Conservation (phyloP, 805 yeast genomes). For the Hanseniaspora jakobsenii region DNA sequence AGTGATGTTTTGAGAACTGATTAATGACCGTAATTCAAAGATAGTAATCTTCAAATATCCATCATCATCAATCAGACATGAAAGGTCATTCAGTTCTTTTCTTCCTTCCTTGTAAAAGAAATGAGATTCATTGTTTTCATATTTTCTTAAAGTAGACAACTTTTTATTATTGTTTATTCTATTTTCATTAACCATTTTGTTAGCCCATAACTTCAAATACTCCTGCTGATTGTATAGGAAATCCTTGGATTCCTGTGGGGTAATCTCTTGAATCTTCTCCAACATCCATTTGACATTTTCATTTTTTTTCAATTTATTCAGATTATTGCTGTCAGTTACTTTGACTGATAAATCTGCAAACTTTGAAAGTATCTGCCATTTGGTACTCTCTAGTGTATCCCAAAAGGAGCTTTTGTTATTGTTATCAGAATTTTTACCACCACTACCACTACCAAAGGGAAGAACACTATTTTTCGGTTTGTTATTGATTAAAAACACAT, state of each 20-base stretch:
- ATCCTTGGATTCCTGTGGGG: slow-evolving; percentile 47
- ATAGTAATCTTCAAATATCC: slow-evolving; percentile 68
- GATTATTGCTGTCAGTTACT: slow-evolving; percentile 19
- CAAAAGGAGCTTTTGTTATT: not conserved
- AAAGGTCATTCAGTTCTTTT: not conserved
- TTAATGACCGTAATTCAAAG: slow-evolving; percentile 34
- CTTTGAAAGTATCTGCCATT: slow-evolving; percentile 77
- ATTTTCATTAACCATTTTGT: too few species aligned
- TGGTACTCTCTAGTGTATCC: slow-evolving; percentile 21
- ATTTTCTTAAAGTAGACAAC: slow-evolving; percentile 3
- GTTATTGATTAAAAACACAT: slow-evolving; percentile 10
- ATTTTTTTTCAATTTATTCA: slow-evolving; percentile 17
- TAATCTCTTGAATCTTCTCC: slow-evolving; percentile 53
- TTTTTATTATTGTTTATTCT: slow-evolving; percentile 1
- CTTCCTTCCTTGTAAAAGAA: not conserved
- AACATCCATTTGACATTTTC: slow-evolving; percentile 40
- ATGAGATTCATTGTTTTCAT: not conserved
- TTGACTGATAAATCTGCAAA: slow-evolving; percentile 62
- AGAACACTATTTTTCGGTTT: not conserved
- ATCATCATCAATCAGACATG: slow-evolving; percentile 40
- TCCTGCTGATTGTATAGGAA: slow-evolving; percentile 10
- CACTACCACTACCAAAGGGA: not conserved
- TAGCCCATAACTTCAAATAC: slow-evolving; percentile 10
- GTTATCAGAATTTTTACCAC: not conserved
- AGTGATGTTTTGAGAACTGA: slow-evolving; percentile 30